These are phyloP conservation scores for Tetrapisispora fleetii DNA, from an alignment of 805 yeast genomes.

Conservation along the genomic window DNA sequence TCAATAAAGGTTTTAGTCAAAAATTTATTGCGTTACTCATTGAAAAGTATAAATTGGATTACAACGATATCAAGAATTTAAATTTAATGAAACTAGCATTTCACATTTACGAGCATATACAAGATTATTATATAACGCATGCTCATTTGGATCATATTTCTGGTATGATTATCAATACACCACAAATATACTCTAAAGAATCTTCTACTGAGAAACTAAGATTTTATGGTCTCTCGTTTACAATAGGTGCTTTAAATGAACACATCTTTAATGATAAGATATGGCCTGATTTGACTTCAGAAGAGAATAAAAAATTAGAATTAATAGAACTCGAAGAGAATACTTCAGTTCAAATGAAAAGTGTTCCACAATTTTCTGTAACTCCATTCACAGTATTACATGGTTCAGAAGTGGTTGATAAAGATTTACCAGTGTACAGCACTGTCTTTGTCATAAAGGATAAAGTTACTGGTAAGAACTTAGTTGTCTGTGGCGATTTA, in stretches of 20 bases:
- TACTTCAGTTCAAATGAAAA: constrained; percentile 8
- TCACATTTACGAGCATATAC: constrained; percentile 30
- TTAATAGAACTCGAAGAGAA: constrained; percentile 5
- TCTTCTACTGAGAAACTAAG: constrained; percentile 32
- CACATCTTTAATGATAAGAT: constrained; percentile 62
- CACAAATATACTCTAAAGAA: constrained; percentile 26
- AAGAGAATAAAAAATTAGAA: constrained; percentile 18
- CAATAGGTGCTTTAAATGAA: constrained; percentile 41
- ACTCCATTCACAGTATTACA: constrained; percentile 33
- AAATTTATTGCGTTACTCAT: constrained; percentile 2
- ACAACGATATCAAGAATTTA: not conserved
- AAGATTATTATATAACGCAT: constrained; percentile 56
- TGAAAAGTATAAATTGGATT: not conserved
- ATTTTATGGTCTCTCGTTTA: constrained; percentile 44
- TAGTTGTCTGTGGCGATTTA: constrained; percentile 75
- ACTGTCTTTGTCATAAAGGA: constrained; percentile 53
- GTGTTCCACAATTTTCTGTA: constrained; percentile 22
- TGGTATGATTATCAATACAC: constrained; percentile 62
- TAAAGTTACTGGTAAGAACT: constrained; percentile 22
- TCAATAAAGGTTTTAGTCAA: constrained; percentile 14
- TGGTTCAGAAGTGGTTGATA: constrained; percentile 31
- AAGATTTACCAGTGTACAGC: constrained; percentile 25
- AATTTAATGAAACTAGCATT: constrained; percentile 27
- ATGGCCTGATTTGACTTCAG: constrained; percentile 61
- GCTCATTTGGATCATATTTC: constrained; percentile 76